Percentiles rank a stretch among this genome's conserved stretches.
Evolutionary conservation across 257 asterid genomes (phyloP).

Genomic region (Ajuga chamaepitys): DNA sequence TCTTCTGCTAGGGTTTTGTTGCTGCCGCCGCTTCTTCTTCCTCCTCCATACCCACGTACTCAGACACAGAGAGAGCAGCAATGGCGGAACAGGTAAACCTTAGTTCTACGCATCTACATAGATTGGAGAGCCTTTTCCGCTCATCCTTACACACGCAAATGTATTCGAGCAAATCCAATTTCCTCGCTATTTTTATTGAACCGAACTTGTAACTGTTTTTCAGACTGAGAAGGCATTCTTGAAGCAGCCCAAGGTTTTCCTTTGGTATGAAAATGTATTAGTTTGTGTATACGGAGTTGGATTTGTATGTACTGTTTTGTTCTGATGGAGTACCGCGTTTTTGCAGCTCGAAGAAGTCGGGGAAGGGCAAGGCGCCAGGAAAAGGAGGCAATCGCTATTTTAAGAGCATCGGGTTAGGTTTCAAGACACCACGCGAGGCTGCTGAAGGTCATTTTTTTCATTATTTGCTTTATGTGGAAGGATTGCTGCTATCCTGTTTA

Average conservation of each 20-base stretch:
- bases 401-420: conserved; percentile 51
- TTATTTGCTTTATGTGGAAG: background rate
- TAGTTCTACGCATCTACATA: background rate
- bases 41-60: background rate
- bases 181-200: background rate
- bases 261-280: conserved; percentile 22
- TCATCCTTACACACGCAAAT: background rate
- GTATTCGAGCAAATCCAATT: background rate
- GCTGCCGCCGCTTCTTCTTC: conserved; percentile 1
- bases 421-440: conserved; percentile 71
- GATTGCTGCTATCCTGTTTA: background rate
- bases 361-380: conserved; percentile 57
- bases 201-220: background rate
- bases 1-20: conserved; percentile 17
- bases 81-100: conserved; percentile 58
- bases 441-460: conserved; percentile 30
- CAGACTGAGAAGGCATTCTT: conserved; percentile 73
- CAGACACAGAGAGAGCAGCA: conserved; percentile 3
- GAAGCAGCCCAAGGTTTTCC: conserved; percentile 76
- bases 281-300: background rate
- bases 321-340: background rate
- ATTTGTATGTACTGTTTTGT: background rate
- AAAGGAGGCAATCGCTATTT: conserved; percentile 58
- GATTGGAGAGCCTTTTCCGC: background rate
- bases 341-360: conserved; percentile 55